A percentile compares a stretch with the other conserved stretches of the same genome.
Evolutionary conservation across 139 green algal genomes (phyloP).

Genomic region (Chlamydomonas schloesseri): DNA sequence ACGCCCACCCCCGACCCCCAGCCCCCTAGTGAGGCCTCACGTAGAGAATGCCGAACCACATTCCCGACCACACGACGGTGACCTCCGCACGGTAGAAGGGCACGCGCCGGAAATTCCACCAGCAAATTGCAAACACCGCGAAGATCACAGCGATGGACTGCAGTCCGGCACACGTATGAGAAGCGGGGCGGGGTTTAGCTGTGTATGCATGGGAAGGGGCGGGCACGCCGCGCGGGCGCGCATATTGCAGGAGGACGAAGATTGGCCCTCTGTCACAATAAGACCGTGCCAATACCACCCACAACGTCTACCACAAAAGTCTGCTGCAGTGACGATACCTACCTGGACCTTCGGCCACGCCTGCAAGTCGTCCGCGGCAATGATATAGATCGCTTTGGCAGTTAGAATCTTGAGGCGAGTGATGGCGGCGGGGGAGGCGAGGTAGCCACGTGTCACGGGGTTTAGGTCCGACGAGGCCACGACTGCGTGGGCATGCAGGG

Average conservation of each 20-base stretch:
- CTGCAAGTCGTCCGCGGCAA: background rate
- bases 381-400: conserved; percentile 30
- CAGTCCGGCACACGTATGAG: no score
- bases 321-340: no score
- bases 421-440: conserved; percentile 22
- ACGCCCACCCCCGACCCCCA: no score
- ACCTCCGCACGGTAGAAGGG: conserved; percentile 18
- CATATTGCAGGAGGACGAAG: no score
- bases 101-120: conserved; percentile 16
- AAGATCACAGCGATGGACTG: background rate
- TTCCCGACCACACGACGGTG: background rate
- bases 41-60: conserved; percentile 48
- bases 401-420: conserved; percentile 34
- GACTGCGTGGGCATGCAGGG: background rate
- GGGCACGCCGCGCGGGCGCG: no score
- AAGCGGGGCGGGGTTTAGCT: no score
- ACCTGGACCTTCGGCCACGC: background rate
- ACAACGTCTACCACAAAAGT: no score
- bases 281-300: no score
- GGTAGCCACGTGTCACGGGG: conserved; percentile 21
- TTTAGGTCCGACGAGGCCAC: conserved; percentile 34
- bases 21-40: no score
- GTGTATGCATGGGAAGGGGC: no score
- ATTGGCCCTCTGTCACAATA: no score
- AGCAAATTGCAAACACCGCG: background rate